Evolutionary conservation across 2,329 filamentous ascomycete genomes (phyloP), one percentile per base, ranked within the genome.

Genomic region (Volutella citrinella): DNA sequence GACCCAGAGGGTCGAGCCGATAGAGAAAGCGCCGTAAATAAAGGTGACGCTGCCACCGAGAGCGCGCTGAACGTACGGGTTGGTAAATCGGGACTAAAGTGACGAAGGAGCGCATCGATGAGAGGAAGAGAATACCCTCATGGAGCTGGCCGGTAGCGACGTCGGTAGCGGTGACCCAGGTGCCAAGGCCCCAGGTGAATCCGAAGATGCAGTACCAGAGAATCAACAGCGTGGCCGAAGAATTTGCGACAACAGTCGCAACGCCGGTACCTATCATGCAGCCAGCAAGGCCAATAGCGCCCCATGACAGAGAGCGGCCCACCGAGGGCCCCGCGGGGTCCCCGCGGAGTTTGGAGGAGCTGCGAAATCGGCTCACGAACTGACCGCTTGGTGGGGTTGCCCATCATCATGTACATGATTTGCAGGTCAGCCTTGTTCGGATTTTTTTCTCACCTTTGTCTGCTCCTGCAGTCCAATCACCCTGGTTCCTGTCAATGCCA

Each of bases 181-280:
- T n/a, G n/a, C 26, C 26, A 19, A n/a, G 26, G 16, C 16, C 26
- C 26, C 26, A 28, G 16, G 26, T n/a, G 26, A 28, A 28, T 11
- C 16, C 26, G 16, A 19, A 28, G 26, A 28, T 28, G 26, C 16
- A 28, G 26, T 28, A 28, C 16, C 16, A 28, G 9, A 28, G 15
- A 19, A 28, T 28, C n/a, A 28, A 15, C 8, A 26, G 26, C n/a
- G 26, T 18, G 8, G 26, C 26, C 6, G 26, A 28, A 6, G 15
- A 10, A 12, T 28, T 28, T 15, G 26, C 15, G 11, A 28, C 26
- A 27, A 16, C 25, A 4, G 25, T 27, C 4, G 25, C 25, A 16
- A 27, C 18, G 13, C 25, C 25, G 10, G 25, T 27, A 10, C 25
- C 25, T 10, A 27, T 14, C 25, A 27, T 27, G 3, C 14, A 16